Evolutionary conservation across 169 alveolate genomes (phyloP), one percentile per base, ranked within the genome.

Genomic region (Plasmodium knowlesi): DNA sequence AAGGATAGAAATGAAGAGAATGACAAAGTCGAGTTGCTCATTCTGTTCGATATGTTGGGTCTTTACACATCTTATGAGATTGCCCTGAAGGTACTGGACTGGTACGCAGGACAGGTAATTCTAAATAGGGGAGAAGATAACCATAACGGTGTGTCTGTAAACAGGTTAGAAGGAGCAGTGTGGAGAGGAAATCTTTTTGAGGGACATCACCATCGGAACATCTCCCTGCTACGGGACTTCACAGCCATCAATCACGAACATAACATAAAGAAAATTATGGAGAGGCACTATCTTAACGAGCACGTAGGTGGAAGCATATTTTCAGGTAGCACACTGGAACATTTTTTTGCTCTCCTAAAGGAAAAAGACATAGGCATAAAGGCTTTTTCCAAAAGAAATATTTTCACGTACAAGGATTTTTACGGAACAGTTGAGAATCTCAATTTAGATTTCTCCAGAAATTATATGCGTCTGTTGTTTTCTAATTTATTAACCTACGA

Each of bases 321-420:
- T 76, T 86, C 93, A 19, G 93, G 93, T 16, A 74, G 86, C 70
- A 37, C 80, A 4, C 46, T 86, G 14, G 86, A 86, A 53, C 19
- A 30, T 32, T 86, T 86, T 86, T 86, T 86, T 30, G 12, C 46
- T 8, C 32, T 86, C 9, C 70, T 86, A 76, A 86, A 86, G 34
- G 93, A 86, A 54, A 86, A 80, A 39, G 80, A 86, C 81, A 54
- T 86, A 76, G 81, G 81, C 30, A 86, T 86, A 37, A 6, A 54
- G 2, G 80, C 43, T 3, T 86, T 86, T 57, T 73, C 93, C 30
- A 78, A 86, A 37, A 86, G 54, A 9, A 53, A 32, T 8, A 86
- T 86, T 70, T 86, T 86, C 70, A 74, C 93, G 1, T 86, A 54
- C 67, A 53, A 43, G 22, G 93, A 86, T 86, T 86, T 86, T 54